Conservation (phyloP, 2,329 filamentous ascomycete species). For the Blastomyces silverae region DNA sequence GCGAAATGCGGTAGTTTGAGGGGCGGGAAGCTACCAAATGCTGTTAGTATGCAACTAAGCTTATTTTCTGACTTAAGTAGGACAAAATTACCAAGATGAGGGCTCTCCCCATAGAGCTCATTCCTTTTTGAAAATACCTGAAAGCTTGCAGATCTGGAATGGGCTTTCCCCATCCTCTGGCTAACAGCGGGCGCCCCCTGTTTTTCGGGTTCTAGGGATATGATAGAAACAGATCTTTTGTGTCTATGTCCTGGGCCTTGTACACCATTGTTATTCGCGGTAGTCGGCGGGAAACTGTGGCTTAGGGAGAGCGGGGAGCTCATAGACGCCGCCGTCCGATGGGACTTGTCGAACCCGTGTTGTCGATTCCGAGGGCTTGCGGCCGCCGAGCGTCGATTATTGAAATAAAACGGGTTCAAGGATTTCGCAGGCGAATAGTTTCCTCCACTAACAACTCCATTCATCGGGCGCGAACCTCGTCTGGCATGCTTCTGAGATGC, state of each 20-base stretch:
- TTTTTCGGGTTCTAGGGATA: slow-evolving; percentile 60
- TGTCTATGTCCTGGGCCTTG: slow-evolving; percentile 51
- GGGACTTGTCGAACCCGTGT: slow-evolving; percentile 26
- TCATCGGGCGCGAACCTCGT: slow-evolving; percentile 34
- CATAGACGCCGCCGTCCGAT: slow-evolving; percentile 38
- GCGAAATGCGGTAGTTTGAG: slow-evolving; percentile 31
- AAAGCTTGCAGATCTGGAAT: slow-evolving; percentile 72
- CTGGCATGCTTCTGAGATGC: slow-evolving; percentile 32
- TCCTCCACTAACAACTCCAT: slow-evolving; percentile 31
- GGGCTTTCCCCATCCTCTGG: slow-evolving; percentile 54
- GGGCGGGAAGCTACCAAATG: slow-evolving; percentile 28
- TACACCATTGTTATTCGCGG: slow-evolving; percentile 21
- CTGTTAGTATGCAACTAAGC: background rate
- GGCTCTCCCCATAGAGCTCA: slow-evolving; percentile 37
- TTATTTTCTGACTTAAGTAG: background rate
- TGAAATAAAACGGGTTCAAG: slow-evolving; percentile 33
- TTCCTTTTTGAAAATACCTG: slow-evolving; percentile 58
- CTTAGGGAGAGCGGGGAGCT: slow-evolving; percentile 36
- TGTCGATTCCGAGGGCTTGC: slow-evolving; percentile 28
- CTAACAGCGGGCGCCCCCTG: slow-evolving; percentile 32
- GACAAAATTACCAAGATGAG: slow-evolving; percentile 34
- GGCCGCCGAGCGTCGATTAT: slow-evolving; percentile 34
- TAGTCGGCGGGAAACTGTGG: slow-evolving; percentile 34
- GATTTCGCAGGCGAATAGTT: slow-evolving; percentile 38
- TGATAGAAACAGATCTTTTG: slow-evolving; percentile 71